Base-by-base conservation (phyloP, 1,284 basidiomycete species). In the Xerocomus nothofagi region DNA sequence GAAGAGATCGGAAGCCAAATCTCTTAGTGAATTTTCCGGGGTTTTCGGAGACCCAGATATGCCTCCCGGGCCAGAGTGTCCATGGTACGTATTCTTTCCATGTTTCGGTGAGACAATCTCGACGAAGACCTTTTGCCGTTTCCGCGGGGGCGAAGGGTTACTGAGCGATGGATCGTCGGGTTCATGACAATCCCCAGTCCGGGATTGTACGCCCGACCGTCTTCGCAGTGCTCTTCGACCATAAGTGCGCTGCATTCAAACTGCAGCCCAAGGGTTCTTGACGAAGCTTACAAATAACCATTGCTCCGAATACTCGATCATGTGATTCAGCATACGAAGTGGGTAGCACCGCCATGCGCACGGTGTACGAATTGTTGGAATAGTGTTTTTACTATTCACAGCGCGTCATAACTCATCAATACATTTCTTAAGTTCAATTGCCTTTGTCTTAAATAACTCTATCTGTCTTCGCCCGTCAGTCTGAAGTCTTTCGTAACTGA, bases 381-480 rank as follows among this genome's bases (percentile, higher is more conserved):
- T n/a, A n/a, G n/a, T n/a, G n/a, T n/a, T n/a, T n/a, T n/a, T n/a
- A n/a, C n/a, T n/a, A n/a, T n/a, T n/a, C n/a, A n/a, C n/a, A n/a
- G n/a, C n/a, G n/a, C n/a, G n/a, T 58, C 45, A 62, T 39, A 77
- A 61, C 24, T 66, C 69, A 51, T 78, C 75, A 14, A 82, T 79
- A 49, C 67, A 64, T 50, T 55, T 66, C 40, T 81, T 72, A 39
- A 81, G 75, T 55, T 85, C 84, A 36, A 76, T 78, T 12, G 84
- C 84, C 54, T 71, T 75, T 54, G 72, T 71, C 64, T 76, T 76
- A 61, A 89, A 87, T 59, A 71, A 67, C 33, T 71, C 71, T 50
- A 90, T 75, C 61, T 79, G 76, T 53, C 73, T 69, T 63, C 81
- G 80, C 7, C 81, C 86, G 56, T 88, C 86, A 49, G 72, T 66